These are phyloP conservation scores for Hansenula sp. DNA, from an alignment of 1,139 yeast genomes.

Conservation along the genomic window DNA sequence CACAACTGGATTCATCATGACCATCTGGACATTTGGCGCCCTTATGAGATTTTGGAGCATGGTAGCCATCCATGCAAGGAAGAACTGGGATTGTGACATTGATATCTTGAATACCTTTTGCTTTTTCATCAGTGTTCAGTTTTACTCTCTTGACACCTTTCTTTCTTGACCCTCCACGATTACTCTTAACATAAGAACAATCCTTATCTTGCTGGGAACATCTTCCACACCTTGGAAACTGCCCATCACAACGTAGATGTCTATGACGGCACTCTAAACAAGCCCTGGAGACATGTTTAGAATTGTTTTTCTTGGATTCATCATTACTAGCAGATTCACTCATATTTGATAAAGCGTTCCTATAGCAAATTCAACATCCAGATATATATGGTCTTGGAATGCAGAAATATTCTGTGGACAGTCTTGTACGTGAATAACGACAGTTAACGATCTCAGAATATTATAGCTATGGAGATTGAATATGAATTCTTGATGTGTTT, in stretches of 20 bases:
- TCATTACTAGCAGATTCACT: neutral
- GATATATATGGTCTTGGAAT: no score
- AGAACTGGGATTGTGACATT: slow-evolving; percentile 1
- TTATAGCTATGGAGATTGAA: no score
- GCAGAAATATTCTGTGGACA: no score
- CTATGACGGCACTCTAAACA: slow-evolving; percentile 46
- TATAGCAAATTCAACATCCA: no score
- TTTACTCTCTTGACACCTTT: slow-evolving; percentile 34
- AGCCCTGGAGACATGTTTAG: slow-evolving; percentile 39
- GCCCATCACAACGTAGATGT: slow-evolving; percentile 47
- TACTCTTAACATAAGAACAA: slow-evolving; percentile 45
- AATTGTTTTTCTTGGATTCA: slow-evolving; percentile 41
- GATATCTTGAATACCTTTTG: neutral
- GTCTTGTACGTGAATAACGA: no score
- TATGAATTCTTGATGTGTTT: no score
- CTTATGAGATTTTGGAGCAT: slow-evolving; percentile 2
- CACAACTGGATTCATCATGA: slow-evolving; percentile 17
- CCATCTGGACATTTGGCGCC: slow-evolving; percentile 20
- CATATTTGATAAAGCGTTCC: neutral
- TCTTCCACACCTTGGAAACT: slow-evolving; percentile 39
- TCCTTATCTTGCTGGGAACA: slow-evolving; percentile 30
- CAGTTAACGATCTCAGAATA: no score
- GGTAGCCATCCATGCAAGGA: slow-evolving; percentile 16
- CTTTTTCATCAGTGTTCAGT: neutral
- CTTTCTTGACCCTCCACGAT: slow-evolving; percentile 48